Conservation (phyloP, 2,329 filamentous ascomycete species). For the Rhexocercosporidium sp. region DNA sequence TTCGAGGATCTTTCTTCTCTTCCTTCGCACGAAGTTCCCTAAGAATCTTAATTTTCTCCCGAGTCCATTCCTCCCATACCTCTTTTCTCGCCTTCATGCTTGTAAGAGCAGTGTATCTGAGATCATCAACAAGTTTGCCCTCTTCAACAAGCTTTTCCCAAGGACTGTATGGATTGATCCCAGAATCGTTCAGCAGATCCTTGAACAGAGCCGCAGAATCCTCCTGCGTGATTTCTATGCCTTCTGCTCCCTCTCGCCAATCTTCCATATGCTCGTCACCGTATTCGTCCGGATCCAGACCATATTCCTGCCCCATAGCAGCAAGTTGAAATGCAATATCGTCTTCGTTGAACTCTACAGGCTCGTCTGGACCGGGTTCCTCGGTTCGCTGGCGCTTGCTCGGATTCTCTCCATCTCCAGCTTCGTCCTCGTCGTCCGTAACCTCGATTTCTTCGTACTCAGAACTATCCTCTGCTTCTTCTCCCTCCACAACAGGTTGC, state of each 20-base stretch:
- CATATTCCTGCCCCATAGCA: slow-evolving; percentile 87
- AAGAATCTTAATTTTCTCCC: slow-evolving; percentile 73
- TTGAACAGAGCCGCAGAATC: slow-evolving; percentile 82
- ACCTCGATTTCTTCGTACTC: slow-evolving; percentile 67
- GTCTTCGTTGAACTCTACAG: slow-evolving; percentile 87
- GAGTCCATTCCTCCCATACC: slow-evolving; percentile 83
- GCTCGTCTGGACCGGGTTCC: slow-evolving; percentile 47
- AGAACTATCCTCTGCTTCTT: slow-evolving; percentile 61
- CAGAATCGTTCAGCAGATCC: slow-evolving; percentile 82
- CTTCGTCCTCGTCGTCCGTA: slow-evolving; percentile 53
- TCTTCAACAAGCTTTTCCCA: slow-evolving; percentile 92
- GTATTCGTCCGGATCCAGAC: slow-evolving; percentile 77
- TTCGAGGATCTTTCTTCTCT: slow-evolving; percentile 81
- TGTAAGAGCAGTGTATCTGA: slow-evolving; percentile 80
- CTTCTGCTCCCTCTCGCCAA: slow-evolving; percentile 75
- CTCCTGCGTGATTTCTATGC: slow-evolving; percentile 71
- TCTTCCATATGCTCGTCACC: slow-evolving; percentile 65
- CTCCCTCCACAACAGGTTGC: slow-evolving; percentile 34
- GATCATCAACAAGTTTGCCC: slow-evolving; percentile 80
- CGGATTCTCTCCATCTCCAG: slow-evolving; percentile 54
- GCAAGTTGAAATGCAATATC: slow-evolving; percentile 93
- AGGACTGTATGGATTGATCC: slow-evolving; percentile 83
- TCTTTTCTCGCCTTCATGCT: slow-evolving; percentile 84
- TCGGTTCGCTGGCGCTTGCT: slow-evolving; percentile 56
- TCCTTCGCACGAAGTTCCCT: slow-evolving; percentile 75